Conservation (phyloP, 345 rosid species). For the Cardamine chenopodiifolia region DNA sequence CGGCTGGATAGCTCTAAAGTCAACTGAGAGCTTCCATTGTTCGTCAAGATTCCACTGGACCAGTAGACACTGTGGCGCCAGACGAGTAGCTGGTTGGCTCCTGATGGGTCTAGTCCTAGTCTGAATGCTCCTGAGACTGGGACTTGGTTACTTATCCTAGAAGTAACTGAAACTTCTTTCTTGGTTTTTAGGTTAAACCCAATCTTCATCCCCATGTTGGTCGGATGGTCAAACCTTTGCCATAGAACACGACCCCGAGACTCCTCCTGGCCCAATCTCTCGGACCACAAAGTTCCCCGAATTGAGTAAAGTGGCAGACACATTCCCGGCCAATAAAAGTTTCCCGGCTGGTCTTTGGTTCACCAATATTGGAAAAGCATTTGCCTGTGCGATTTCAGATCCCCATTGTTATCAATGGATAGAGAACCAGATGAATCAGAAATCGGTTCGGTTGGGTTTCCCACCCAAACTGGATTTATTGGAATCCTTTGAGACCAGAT, state of each 20-base stretch:
- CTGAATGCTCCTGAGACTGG: constrained; percentile 66
- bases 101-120: constrained; percentile 56
- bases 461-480: constrained; percentile 58
- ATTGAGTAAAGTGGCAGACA: constrained; percentile 53
- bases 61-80: constrained; percentile 58
- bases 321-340: constrained; percentile 8
- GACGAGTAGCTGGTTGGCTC: constrained; percentile 49
- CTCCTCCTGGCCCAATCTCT: constrained; percentile 35
- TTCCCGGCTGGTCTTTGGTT: constrained; percentile 37
- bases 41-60: constrained; percentile 57
- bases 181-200: constrained; percentile 54
- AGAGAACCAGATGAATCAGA: constrained; percentile 62
- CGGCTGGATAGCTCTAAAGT: constrained; percentile 44
- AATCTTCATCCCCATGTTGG: constrained; percentile 63
- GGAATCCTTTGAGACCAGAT: constrained; percentile 51
- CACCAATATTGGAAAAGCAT: constrained; percentile 41
- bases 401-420: constrained; percentile 48
- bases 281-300: constrained; percentile 57
- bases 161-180: constrained; percentile 51
- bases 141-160: constrained; percentile 52
- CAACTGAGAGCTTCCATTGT: constrained; percentile 48
- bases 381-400: constrained; percentile 48
- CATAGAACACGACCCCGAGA: constrained; percentile 52
- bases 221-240: constrained; percentile 73
- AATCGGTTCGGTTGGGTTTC: constrained; percentile 50